A percentile compares a stretch with the other conserved stretches of the same genome.
phyloP scores from a whole-genome alignment of 23 red algal genomes.

The Rhodosorus marinus region DNA sequence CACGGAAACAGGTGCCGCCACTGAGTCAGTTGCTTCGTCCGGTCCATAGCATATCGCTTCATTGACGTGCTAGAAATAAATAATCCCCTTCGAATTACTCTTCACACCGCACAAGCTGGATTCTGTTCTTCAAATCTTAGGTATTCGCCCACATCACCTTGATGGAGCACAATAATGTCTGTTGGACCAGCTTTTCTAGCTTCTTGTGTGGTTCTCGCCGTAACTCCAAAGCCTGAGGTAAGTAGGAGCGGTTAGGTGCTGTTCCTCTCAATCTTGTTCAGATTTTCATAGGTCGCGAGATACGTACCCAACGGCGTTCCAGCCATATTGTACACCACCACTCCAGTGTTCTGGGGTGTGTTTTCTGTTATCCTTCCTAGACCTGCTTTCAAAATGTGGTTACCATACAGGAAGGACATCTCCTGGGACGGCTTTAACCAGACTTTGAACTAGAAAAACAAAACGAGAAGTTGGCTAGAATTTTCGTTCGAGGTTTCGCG shows the following conservation, averaged over 20 bases:
- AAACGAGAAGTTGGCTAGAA: background rate
- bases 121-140: constrained; percentile 55
- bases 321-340: constrained; percentile 71
- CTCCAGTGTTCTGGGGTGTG: constrained; percentile 28
- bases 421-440: constrained; percentile 87
- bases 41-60: too few relatives aligned
- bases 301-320: constrained; percentile 71
- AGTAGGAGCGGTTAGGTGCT: too few relatives aligned
- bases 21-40: too few relatives aligned
- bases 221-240: constrained; percentile 74
- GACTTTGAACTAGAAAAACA: constrained; percentile 60
- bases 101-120: constrained; percentile 52
- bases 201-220: constrained; percentile 43
- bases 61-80: too few relatives aligned
- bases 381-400: constrained; percentile 81
- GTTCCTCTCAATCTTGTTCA: too few relatives aligned
- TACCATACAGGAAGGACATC: constrained; percentile 96
- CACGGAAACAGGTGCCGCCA: too few relatives aligned
- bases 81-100: too few relatives aligned
- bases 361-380: constrained; percentile 68
- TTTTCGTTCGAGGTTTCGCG: background rate
- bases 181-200: constrained; percentile 53
- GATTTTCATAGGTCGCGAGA: too few relatives aligned
- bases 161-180: constrained; percentile 88
- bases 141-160: constrained; percentile 86